A percentile compares a stretch with the other conserved stretches of the same genome.
Conservation (phyloP, 306 rosid genomes). For the Abrus pulchellus region DNA sequence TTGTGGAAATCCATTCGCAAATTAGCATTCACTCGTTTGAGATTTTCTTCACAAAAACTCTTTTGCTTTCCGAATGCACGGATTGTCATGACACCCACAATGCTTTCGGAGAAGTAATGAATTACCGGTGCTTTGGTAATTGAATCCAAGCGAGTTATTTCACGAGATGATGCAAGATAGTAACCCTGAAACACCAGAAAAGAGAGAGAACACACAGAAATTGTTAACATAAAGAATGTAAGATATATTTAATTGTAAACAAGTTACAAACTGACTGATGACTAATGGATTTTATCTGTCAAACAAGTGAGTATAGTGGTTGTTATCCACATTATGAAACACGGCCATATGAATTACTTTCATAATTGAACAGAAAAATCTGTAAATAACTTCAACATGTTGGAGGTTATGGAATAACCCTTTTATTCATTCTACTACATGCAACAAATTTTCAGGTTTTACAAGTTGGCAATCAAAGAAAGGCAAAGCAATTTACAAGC, state of each 20-base stretch:
- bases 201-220: not conserved
- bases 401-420: not conserved
- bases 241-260: not conserved
- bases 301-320: not conserved
- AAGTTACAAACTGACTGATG: not conserved
- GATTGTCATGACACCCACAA: constrained; percentile 80
- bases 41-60: constrained; percentile 61
- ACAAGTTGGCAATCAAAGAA: constrained; percentile 9
- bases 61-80: constrained; percentile 70
- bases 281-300: not conserved
- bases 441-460: not conserved
- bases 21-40: constrained; percentile 69
- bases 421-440: not conserved
- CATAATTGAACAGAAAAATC: not conserved
- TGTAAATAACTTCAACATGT: not conserved
- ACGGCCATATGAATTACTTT: not conserved
- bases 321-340: not conserved
- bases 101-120: constrained; percentile 87
- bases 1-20: constrained; percentile 86
- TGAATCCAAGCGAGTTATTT: constrained; percentile 76
- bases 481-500: constrained; percentile 12
- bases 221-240: constrained; percentile 3
- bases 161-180: constrained; percentile 81
- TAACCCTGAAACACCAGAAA: constrained; percentile 57
- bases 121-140: constrained; percentile 89